phyloP scores from a whole-genome alignment of 1,284 basidiomycete species.

The Hemileia vastatrix region DNA sequence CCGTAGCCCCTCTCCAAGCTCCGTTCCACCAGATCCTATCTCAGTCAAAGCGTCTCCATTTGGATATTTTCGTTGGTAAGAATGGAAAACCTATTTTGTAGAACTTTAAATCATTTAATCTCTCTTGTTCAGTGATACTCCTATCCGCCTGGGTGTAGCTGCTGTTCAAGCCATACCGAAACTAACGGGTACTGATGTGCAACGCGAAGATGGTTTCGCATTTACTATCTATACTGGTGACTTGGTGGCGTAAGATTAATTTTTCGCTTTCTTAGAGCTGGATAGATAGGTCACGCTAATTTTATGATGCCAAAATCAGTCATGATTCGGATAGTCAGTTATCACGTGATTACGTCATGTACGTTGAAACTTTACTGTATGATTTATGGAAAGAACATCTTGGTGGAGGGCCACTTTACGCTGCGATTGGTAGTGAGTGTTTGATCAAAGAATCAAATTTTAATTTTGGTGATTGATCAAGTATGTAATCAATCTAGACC shows the following conservation, averaged over 20 bases:
- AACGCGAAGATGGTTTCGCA: slow-evolving; percentile 51
- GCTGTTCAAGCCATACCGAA: slow-evolving; percentile 60
- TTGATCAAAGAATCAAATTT: slow-evolving; percentile 63
- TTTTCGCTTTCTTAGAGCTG: neutral
- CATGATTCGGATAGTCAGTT: slow-evolving; percentile 60
- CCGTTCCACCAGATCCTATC: slow-evolving; percentile 50
- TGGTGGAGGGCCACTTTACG: slow-evolving; percentile 57
- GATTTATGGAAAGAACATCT: slow-evolving; percentile 57
- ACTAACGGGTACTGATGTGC: slow-evolving; percentile 54
- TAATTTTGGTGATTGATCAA: slow-evolving; percentile 35
- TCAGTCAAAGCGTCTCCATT: slow-evolving; percentile 58
- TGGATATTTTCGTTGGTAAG: slow-evolving; percentile 56
- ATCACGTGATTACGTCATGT: slow-evolving; percentile 50
- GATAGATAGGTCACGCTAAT: too few relatives aligned
- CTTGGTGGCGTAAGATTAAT: slow-evolving; percentile 53
- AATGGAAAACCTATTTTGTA: too few relatives aligned
- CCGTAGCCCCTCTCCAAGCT: slow-evolving; percentile 54
- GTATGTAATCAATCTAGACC: neutral
- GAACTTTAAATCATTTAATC: neutral
- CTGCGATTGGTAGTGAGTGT: slow-evolving; percentile 53
- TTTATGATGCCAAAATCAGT: neutral
- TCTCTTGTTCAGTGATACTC: slow-evolving; percentile 52
- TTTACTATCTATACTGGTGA: slow-evolving; percentile 67
- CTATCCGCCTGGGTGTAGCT: slow-evolving; percentile 56
- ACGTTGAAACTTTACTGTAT: slow-evolving; percentile 54